These are phyloP conservation scores for Mediolabrus comicus DNA, from an alignment of 108 stramenopile species.

Conservation along the genomic window DNA sequence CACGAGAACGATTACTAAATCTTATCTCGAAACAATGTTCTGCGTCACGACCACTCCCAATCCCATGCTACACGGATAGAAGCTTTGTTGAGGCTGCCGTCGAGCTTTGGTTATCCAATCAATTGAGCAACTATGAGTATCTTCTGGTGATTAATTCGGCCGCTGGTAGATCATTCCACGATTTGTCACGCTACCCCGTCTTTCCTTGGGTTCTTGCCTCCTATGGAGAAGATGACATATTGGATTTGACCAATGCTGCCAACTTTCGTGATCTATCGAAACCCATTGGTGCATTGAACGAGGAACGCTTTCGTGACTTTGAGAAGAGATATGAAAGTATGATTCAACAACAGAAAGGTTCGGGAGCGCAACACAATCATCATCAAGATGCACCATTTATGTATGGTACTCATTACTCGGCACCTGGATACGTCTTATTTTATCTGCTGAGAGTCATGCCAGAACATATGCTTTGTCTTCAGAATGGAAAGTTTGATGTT, in stretches of 20 bases:
- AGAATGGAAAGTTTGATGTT: constrained; percentile 97
- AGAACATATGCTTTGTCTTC: constrained; percentile 97
- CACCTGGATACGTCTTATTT: constrained; percentile 98
- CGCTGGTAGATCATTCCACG: constrained; percentile 91
- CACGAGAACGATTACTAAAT: constrained; percentile 74
- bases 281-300: constrained; percentile 95
- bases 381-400: constrained; percentile 73
- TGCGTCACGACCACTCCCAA: constrained; percentile 2
- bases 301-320: constrained; percentile 86
- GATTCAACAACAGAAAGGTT: constrained; percentile 43
- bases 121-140: constrained; percentile 93
- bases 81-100: constrained; percentile 67
- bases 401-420: constrained; percentile 96
- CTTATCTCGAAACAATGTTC: constrained; percentile 46
- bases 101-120: constrained; percentile 61
- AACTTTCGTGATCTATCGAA: constrained; percentile 93
- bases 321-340: constrained; percentile 78
- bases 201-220: constrained; percentile 96
- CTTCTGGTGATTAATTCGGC: constrained; percentile 92
- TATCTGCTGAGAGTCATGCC: constrained; percentile 95
- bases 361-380: constrained; percentile 11
- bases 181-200: constrained; percentile 97
- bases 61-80: constrained; percentile 78
- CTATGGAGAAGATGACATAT: constrained; percentile 55
- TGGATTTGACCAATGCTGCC: constrained; percentile 44